Conservation (phyloP, 2,329 filamentous ascomycete species). For the Mycosphaerella sp. region DNA sequence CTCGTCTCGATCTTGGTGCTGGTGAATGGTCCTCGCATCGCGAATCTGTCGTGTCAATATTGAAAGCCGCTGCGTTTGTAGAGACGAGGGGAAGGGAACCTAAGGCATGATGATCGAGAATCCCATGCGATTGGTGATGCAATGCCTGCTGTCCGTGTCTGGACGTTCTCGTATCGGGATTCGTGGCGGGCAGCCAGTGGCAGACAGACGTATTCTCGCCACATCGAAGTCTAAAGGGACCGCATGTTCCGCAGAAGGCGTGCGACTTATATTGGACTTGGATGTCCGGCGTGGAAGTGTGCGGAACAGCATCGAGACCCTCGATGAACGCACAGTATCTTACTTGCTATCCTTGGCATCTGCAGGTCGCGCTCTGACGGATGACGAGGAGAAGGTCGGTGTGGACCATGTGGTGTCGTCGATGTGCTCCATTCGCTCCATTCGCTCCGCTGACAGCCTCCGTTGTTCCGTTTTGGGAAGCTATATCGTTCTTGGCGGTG, state of each 20-base stretch:
- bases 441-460: no score
- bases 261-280: neutral
- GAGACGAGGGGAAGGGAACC: neutral
- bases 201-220: neutral
- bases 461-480: no score
- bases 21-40: neutral
- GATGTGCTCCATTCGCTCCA: no score
- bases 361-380: no score
- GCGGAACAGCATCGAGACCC: neutral
- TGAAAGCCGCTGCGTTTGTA: neutral
- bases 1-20: no score
- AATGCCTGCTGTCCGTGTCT: neutral
- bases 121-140: no score
- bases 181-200: neutral
- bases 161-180: neutral
- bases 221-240: neutral
- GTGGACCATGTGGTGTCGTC: no score
- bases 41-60: neutral
- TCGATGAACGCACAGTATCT: neutral
- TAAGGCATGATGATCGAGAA: neutral
- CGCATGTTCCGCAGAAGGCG: neutral
- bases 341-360: neutral
- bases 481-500: neutral
- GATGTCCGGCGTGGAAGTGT: neutral
- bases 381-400: neutral